Conservation (phyloP, 164 flowering plant species). For the Vitis amurensis region DNA sequence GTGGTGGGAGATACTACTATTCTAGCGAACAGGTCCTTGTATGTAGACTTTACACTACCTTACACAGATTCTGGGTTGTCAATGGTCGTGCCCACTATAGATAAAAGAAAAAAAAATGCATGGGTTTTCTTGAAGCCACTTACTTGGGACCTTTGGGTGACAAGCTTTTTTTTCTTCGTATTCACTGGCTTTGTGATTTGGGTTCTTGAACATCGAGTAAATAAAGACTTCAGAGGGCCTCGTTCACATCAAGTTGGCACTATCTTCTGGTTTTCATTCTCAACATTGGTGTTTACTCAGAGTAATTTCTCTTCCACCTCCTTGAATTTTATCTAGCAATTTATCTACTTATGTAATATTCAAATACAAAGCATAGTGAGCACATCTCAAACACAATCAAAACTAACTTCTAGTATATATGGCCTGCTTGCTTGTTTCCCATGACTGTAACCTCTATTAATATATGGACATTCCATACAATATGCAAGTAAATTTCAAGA, state of each 20-base stretch:
- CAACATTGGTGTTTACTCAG: slow-evolving; percentile 30
- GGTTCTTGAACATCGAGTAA: slow-evolving; percentile 28
- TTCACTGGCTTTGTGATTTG: slow-evolving; percentile 22
- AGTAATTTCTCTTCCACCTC: slow-evolving; percentile 14
- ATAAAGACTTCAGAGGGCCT: slow-evolving; percentile 19
- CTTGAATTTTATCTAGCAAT: too few species aligned
- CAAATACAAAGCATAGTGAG: too few species aligned
- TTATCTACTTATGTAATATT: too few species aligned
- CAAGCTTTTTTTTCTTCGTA: neutral
- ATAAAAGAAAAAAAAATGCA: neutral
- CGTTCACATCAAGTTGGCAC: slow-evolving; percentile 16
- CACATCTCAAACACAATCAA: too few species aligned
- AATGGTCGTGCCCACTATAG: slow-evolving; percentile 15
- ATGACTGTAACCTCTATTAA: neutral
- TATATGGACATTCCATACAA: neutral
- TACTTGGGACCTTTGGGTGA: slow-evolving; percentile 24
- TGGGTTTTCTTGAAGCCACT: slow-evolving; percentile 24
- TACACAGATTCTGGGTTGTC: slow-evolving; percentile 26
- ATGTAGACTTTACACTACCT: slow-evolving; percentile 29
- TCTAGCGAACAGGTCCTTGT: slow-evolving; percentile 17
- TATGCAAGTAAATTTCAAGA: too few species aligned
- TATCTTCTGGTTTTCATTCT: slow-evolving; percentile 26
- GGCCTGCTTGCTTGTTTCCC: too few species aligned
- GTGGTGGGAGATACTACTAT: slow-evolving; percentile 32
- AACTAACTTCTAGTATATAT: too few species aligned